Evolutionary conservation across 2,329 filamentous ascomycete species (phyloP).

Genomic region (Pseudogymnoascus sp.): DNA sequence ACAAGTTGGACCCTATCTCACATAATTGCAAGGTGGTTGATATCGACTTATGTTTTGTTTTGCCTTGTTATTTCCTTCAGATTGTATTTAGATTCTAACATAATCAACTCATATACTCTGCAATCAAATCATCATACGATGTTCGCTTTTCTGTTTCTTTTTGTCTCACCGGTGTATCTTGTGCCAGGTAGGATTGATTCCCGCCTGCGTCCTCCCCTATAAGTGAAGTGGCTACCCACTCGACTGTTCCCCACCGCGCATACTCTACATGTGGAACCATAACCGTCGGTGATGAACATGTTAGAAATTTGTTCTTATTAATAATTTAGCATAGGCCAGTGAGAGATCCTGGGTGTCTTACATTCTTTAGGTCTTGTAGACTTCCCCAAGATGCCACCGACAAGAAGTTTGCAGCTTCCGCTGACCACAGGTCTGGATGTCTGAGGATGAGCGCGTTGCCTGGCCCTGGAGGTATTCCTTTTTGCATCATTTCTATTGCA

Average conservation of each 20-base stretch:
- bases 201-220: background rate
- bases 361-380: conserved; percentile 13
- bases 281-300: conserved; percentile 7
- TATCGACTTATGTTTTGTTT: background rate
- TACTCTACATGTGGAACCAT: conserved; percentile 11
- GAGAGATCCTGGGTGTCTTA: conserved; percentile 2
- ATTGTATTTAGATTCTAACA: background rate
- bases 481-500: conserved; percentile 12
- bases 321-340: conserved; percentile 1
- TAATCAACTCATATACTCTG: background rate
- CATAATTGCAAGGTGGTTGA: background rate
- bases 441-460: conserved; percentile 10
- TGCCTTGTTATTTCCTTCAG: background rate
- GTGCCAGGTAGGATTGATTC: background rate
- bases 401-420: conserved; percentile 12
- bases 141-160: background rate
- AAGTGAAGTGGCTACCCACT: background rate
- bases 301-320: conserved; percentile 12
- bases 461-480: background rate
- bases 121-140: background rate
- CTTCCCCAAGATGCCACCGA: conserved; percentile 10
- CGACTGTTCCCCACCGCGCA: conserved; percentile 6
- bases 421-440: conserved; percentile 10
- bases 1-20: background rate
- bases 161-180: background rate